These are phyloP conservation scores for Scleroderma bovista DNA, from an alignment of 768 basidiomycete genomes.

Conservation along the genomic window DNA sequence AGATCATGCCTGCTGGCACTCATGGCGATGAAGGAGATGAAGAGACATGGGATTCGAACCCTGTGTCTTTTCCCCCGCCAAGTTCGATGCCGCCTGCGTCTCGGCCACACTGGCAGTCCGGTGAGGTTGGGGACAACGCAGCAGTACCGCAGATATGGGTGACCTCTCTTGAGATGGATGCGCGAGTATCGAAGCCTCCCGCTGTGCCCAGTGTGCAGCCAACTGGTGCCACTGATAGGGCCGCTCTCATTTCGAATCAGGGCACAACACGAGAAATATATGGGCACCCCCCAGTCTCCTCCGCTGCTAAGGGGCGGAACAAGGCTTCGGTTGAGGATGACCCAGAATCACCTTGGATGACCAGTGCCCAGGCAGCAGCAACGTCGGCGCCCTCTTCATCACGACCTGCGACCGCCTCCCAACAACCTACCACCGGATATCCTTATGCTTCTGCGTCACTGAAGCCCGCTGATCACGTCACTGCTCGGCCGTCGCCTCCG, in stretches of 20 bases:
- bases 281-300: slow-evolving; percentile 5
- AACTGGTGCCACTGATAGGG: slow-evolving; percentile 3
- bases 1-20: slow-evolving; percentile 19
- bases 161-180: slow-evolving; percentile 3
- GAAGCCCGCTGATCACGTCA: slow-evolving; percentile 11
- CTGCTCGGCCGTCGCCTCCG: slow-evolving; percentile 16
- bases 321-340: slow-evolving; percentile 27
- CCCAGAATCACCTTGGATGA: slow-evolving; percentile 12
- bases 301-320: slow-evolving; percentile 13
- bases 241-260: slow-evolving; percentile 7
- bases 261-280: slow-evolving; percentile 6
- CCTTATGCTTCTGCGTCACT: not conserved
- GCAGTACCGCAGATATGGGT: not conserved
- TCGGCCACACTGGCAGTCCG: not conserved
- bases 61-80: no score
- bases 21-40: slow-evolving; percentile 9
- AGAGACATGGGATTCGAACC: not conserved
- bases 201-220: slow-evolving; percentile 1
- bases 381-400: slow-evolving; percentile 5
- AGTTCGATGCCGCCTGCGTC: not conserved
- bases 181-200: not conserved
- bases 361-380: slow-evolving; percentile 1
- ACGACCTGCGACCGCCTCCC: no score
- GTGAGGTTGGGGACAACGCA: not conserved
- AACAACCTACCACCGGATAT: slow-evolving; percentile 6